Evolutionary conservation across 2,329 filamentous ascomycete species (phyloP), one percentile per base, ranked within the genome.

Genomic region (Cryphonectria naterciae): DNA sequence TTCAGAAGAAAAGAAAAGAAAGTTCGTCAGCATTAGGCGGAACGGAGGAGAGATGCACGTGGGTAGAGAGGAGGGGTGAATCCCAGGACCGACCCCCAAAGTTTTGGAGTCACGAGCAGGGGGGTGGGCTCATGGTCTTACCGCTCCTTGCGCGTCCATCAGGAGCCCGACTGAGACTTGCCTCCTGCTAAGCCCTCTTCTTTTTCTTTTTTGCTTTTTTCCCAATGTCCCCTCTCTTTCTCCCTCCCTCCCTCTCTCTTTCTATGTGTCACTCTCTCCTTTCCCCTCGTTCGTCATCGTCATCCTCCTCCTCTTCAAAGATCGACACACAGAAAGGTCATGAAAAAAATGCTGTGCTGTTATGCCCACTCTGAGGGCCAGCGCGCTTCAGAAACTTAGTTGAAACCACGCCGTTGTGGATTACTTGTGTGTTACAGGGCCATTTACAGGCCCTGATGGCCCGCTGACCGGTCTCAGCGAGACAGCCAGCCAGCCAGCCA

Each of bases 381-480:
- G 63, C 43, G 43, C 19, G 63, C 63, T 65, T 65, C 63, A 52
- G 43, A 32, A 52, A 19, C 28, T 17, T 2, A 41, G 63, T 46
- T 65, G 63, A 65, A 65, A 65, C 63, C n/a, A 32, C 43, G 28
- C 41, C 28, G 63, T 11, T 22, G 39, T 65, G 63, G 63, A 32
- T 32, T 32, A 39, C 37, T 32, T 32, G 32, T 39, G 37, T 39
- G 37, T 39, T 39, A 19, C 28, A 15, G 63, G 63, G 41, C 43
- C 28, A 1, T 19, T 28, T 46, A 28, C 52, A 56, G 52, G 62
- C 35, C 62, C 32, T 32, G 28, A 35, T 35, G 63, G 63, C 41
- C 41, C 41, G 63, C 63, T 65, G 63, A 65, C 63, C 63, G 19
- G 41, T 65, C 43, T 49, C 63, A 28, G 35, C 58, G 32, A 52